These are phyloP conservation scores for Rhynchosporium agropyri DNA, from an alignment of 2,329 filamentous ascomycete genomes.

Conservation along the genomic window DNA sequence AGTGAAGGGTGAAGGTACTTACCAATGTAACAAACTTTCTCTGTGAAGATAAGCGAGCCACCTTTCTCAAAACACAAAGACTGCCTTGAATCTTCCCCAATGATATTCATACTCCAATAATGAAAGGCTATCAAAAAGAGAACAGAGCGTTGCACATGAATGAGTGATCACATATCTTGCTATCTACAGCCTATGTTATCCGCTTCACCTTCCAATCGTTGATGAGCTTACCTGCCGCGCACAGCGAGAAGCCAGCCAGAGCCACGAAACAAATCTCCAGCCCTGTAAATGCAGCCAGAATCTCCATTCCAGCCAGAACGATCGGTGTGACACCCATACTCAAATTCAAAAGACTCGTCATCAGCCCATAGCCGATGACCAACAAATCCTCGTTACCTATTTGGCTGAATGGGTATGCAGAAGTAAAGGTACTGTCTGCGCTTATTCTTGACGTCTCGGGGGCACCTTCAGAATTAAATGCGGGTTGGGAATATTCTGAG, in stretches of 20 bases:
- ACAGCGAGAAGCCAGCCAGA: constrained; percentile 1
- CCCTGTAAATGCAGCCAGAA: constrained; percentile 2
- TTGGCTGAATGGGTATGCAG: too few relatives aligned
- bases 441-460: not conserved
- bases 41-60: too few relatives aligned
- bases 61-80: too few relatives aligned
- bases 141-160: not conserved
- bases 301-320: constrained; percentile 6
- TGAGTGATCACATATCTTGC: not conserved
- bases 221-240: constrained; percentile 1
- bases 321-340: constrained; percentile 13
- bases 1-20: too few relatives aligned
- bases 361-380: constrained; percentile 21
- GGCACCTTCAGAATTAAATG: not conserved
- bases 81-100: too few relatives aligned
- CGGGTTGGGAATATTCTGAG: too few relatives aligned
- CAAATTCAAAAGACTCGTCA: constrained; percentile 2
- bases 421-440: not conserved
- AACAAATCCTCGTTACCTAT: constrained; percentile 6
- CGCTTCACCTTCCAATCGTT: not conserved
- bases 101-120: too few relatives aligned
- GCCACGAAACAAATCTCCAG: constrained; percentile 17
- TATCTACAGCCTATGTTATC: not conserved
- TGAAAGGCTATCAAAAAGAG: too few relatives aligned
- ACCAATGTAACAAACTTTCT: too few relatives aligned